A percentile compares a stretch with the other conserved stretches of the same genome.
These are phyloP conservation scores for Ilex paraguariensis DNA, from an alignment of 305 asterid species.

Conservation along the genomic window DNA sequence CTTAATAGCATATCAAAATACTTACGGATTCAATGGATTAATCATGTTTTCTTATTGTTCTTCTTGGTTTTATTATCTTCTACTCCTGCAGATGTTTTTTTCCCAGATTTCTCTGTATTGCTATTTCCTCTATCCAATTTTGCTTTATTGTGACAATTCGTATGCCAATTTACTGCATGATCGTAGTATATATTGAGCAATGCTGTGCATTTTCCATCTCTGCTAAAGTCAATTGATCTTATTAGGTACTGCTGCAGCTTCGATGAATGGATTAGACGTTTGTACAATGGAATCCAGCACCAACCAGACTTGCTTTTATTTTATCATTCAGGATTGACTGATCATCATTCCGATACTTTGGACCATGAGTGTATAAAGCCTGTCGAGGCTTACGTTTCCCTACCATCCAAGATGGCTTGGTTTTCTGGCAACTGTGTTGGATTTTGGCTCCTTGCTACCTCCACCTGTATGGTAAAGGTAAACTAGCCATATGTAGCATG, in stretches of 20 bases:
- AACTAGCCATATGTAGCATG: background rate
- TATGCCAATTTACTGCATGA: background rate
- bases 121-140: too few species aligned
- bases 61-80: too few species aligned
- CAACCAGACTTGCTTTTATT: slow-evolving; percentile 31
- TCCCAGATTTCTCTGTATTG: too few species aligned
- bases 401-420: slow-evolving; percentile 77
- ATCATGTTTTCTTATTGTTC: too few species aligned
- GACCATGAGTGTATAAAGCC: slow-evolving; percentile 29
- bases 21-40: too few species aligned
- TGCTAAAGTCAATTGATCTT: background rate
- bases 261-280: slow-evolving; percentile 95
- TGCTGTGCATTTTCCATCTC: background rate
- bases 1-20: too few species aligned
- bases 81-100: too few species aligned
- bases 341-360: too few species aligned
- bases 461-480: slow-evolving; percentile 53
- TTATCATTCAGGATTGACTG: slow-evolving; percentile 73
- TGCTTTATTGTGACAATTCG: background rate
- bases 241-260: slow-evolving; percentile 43
- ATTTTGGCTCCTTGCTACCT: slow-evolving; percentile 52
- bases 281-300: slow-evolving; percentile 73
- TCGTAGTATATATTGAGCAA: background rate
- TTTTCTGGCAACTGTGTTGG: slow-evolving; percentile 75
- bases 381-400: slow-evolving; percentile 91